Conservation (phyloP, 2,329 filamentous ascomycete species). For the Penicillium hesseltinei region DNA sequence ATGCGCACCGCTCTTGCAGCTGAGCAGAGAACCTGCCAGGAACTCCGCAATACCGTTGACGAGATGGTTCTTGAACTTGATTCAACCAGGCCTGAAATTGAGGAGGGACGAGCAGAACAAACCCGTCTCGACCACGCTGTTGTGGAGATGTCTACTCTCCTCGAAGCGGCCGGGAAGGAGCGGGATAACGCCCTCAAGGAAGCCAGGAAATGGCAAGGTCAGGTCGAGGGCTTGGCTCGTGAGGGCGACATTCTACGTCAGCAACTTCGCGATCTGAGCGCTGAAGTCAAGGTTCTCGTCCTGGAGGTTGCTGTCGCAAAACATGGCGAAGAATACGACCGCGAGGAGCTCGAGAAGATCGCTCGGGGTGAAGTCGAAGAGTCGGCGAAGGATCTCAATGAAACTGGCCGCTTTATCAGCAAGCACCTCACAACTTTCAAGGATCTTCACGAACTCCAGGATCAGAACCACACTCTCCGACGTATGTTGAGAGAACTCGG, state of each 20-base stretch:
- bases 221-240: constrained; percentile 59
- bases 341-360: constrained; percentile 71
- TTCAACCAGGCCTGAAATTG: constrained; percentile 79
- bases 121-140: constrained; percentile 77
- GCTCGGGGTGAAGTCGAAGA: constrained; percentile 74
- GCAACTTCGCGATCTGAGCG: constrained; percentile 83
- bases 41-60: constrained; percentile 74
- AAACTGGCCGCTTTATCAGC: constrained; percentile 85
- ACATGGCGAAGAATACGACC: constrained; percentile 77
- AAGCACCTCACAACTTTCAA: constrained; percentile 88
- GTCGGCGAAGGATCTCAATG: constrained; percentile 70
- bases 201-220: constrained; percentile 73
- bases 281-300: constrained; percentile 85
- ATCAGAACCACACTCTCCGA: constrained; percentile 82
- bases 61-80: constrained; percentile 84
- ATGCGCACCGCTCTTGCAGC: constrained; percentile 67
- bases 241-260: constrained; percentile 79
- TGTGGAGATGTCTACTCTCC: constrained; percentile 76
- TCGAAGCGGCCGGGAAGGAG: constrained; percentile 78
- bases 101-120: constrained; percentile 79
- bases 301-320: constrained; percentile 75
- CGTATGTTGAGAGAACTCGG: constrained; percentile 80
- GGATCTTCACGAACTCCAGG: constrained; percentile 77
- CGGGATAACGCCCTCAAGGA: constrained; percentile 76
- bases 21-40: constrained; percentile 71